These are phyloP conservation scores for Phytopythium helicoides DNA, from an alignment of 352 stramenopile genomes.

Conservation along the genomic window DNA sequence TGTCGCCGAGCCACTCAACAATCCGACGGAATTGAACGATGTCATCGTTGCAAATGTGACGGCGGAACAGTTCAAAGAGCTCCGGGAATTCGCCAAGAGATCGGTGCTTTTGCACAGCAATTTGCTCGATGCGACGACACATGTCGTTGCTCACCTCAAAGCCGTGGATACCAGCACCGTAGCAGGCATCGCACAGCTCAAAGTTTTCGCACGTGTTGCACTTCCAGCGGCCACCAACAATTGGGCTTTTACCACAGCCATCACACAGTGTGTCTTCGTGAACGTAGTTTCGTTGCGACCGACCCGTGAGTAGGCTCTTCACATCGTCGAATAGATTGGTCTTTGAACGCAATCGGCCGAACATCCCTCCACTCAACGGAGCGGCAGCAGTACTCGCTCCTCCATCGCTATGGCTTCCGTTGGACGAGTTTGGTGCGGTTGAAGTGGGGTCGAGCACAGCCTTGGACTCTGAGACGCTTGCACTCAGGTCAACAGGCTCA, in stretches of 20 bases:
- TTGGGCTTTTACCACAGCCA: constrained; percentile 73
- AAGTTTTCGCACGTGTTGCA: constrained; percentile 73
- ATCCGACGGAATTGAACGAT: constrained; percentile 65
- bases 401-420: constrained; percentile 17
- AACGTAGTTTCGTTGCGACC: constrained; percentile 63
- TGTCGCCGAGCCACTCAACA: constrained; percentile 65
- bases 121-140: constrained; percentile 61
- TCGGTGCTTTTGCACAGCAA: constrained; percentile 49
- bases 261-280: constrained; percentile 81
- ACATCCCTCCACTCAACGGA: constrained; percentile 31
- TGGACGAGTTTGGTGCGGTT: constrained; percentile 4
- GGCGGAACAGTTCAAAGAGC: constrained; percentile 66
- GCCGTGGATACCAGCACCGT: constrained; percentile 59
- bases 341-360: constrained; percentile 46
- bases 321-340: constrained; percentile 57
- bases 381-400: constrained; percentile 8
- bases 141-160: constrained; percentile 71
- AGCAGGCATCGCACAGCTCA: constrained; percentile 71
- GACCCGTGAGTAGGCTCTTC: constrained; percentile 44
- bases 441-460: constrained; percentile 39
- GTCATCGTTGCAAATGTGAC: constrained; percentile 70
- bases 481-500: constrained; percentile 57
- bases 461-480: constrained; percentile 53
- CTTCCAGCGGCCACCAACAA: constrained; percentile 73
- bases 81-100: constrained; percentile 54